Evolutionary conservation across 208 protist species (phyloP), one percentile per base, ranked within the genome.

Genomic region (Porcisia hertigi): DNA sequence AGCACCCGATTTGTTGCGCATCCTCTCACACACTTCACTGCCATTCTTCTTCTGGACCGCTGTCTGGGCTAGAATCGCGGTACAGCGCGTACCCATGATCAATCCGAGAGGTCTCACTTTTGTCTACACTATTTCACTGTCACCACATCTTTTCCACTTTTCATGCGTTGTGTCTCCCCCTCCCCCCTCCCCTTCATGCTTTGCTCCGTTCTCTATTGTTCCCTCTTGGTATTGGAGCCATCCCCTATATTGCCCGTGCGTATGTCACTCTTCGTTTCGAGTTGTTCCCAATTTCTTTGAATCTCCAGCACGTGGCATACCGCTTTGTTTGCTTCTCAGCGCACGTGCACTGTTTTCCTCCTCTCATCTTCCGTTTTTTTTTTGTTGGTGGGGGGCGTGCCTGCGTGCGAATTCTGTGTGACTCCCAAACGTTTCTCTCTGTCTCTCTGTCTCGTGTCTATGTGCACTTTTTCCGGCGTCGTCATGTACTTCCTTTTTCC

Each of bases 131-230:
- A 52, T 67, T 43, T n/a, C 4, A 34, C 23, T 67, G 18, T 7
- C 39, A 1, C 23, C 62, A 14, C 8, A n/a, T 45, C 63, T 75
- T 36, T 7, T 30, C 41, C n/a, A 49, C 30, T 65, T 64, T 34
- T 67, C 18, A 41, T 66, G 39, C 5, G 4, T 41, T 43, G 65
- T 53, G 45, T 18, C 30, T 8, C 0, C 36, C 39, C 62, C 41
- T 67, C 62, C 25, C 41, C 45, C 18, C 41, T 65, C 18, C 7
- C 60, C n/a, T n/a, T 62, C 45, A 49, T 58, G 54, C 52, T 75
- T 36, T 73, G 5, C 58, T 52, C 4, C 25, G 53, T 8, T 47
- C 52, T n/a, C 52, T 59, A 1, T 25, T 59, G 25, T 9, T 53
- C 3, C 53, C 4, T 69, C 64, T 11, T 20, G 36, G 43, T 53